These are phyloP conservation scores for Rutidosis leptorrhynchoides DNA, from an alignment of 129 eudicot species.

Conservation along the genomic window DNA sequence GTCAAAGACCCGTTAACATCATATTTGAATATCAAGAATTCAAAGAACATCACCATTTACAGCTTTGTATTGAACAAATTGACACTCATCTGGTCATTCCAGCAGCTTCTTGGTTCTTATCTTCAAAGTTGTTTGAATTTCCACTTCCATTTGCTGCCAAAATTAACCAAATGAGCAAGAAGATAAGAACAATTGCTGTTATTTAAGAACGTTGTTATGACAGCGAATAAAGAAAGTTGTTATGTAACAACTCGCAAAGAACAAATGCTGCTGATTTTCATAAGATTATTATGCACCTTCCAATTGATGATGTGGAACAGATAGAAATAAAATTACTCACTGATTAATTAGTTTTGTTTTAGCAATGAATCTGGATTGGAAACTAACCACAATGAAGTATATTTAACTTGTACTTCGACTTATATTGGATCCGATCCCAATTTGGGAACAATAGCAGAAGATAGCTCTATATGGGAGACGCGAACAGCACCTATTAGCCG, in stretches of 20 bases:
- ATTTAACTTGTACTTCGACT: slow-evolving; percentile 12
- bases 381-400: slow-evolving; percentile 9
- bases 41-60: slow-evolving; percentile 10
- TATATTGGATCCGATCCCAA: slow-evolving; percentile 42
- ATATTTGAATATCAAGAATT: background rate
- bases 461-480: slow-evolving; percentile 81
- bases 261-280: slow-evolving; percentile 3
- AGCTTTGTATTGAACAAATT: slow-evolving; percentile 7
- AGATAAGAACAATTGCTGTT: background rate
- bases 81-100: slow-evolving; percentile 4
- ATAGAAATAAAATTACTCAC: background rate
- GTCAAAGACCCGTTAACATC: slow-evolving; percentile 4
- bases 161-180: background rate
- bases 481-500: slow-evolving; percentile 87
- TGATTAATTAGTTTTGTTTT: slow-evolving; percentile 4
- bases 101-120: slow-evolving; percentile 10
- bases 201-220: background rate
- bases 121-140: background rate
- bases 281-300: background rate
- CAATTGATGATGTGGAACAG: background rate
- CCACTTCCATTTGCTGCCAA: slow-evolving; percentile 5
- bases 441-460: slow-evolving; percentile 73
- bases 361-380: background rate
- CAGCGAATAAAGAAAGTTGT: background rate
- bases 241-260: slow-evolving; percentile 7